Base-by-base conservation (phyloP, 2,329 filamentous ascomycete species). In the Aspergillus versicolor region DNA sequence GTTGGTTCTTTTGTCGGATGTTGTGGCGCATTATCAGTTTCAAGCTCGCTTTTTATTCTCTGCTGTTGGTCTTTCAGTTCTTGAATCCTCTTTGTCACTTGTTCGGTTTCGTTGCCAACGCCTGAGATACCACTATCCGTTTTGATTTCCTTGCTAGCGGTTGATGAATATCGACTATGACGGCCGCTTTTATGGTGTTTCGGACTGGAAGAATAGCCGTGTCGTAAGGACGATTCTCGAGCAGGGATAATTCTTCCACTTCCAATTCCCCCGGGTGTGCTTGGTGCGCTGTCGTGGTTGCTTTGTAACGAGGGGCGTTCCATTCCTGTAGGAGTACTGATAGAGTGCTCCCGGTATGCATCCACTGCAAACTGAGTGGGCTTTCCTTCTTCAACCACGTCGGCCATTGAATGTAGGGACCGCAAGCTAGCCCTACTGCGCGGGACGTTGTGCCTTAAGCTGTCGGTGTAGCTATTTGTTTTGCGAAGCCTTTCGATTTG, bases 191-290 rank as follows among this genome's bases (percentile, higher is more conserved):
- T 79, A 1, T 82, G 80, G 54, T 84, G 80, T 71, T 81, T 77
- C 43, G 78, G 80, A 19, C 77, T 73, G 8, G 79, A 79, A 1
- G 82, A 79, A 64, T 83, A 70, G 54, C 70, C 75, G 63, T 77
- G 88, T 50, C 83, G 78, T 37, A 90, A 75, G 38, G 88, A 91
- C 1, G 88, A 91, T 54, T 89, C 87, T 55, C 88, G 82, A 7
- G 80, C 72, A 0, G 89, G 88, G 53, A 91, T 89, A 7, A 80
- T 73, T 48, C 82, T 77, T 2, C 81, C 79, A 53, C 76, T 81
- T 24, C 76, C 67, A 63, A 77, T 72, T 7, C 70, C 69, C 24
- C 73, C 70, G 19, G 72, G 73, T 32, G 69, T 74, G 48, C 61
- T 64, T 22, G 64, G 61, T 34, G 59, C 56, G 38, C 61, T 60